Base-by-base conservation (phyloP, 805 yeast species). In the Sporopachydermia lactativora region DNA sequence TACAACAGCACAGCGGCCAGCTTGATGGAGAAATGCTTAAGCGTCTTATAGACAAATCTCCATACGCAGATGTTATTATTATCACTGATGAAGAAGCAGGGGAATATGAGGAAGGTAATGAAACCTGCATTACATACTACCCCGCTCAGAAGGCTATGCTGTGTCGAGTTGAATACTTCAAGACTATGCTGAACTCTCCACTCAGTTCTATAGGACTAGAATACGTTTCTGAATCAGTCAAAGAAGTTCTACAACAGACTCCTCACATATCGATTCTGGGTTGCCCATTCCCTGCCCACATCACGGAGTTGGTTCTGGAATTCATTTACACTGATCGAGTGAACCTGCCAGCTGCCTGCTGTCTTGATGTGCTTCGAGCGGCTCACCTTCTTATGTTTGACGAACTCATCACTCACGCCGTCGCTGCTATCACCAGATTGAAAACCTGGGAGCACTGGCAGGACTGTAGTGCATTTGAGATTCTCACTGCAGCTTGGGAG, bases 71-170 rank as follows among this genome's bases (percentile, higher is more conserved):
- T 5, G 47, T 59, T 2, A 40, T 64, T 8, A 44, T 53, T 57
- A 41, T 55, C 60, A 41, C 65, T 58, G 4, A 62, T 57, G 39
- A 37, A 2, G 43, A 40, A 42, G 17, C 41, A 4, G 31, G 46
- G 17, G 46, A 44, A 3, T 37, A 45, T 2, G 45, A 73, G 14
- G 42, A 46, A 8, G 41, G 50, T 5, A 50, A 62, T 36, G 66
- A 74, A 0, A 47, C 47, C 2, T 49, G 53, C 28, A 53, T 49
- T 35, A 50, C 54, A 0, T 65, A 64, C 43, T 81, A 73, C 50
- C 88, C 89, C 1, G 75, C 67, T 3, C 82, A 82, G 54, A 62
- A 76, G 35, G 66, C 81, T 1, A 68, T 81, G 39, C 52, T 82
- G 17, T 55, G 67, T 3, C 58, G 86, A 35, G 70, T 81, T 2